Evolutionary conservation across 2,329 filamentous ascomycete species (phyloP).

Genomic region (Aspergillus glaucus): DNA sequence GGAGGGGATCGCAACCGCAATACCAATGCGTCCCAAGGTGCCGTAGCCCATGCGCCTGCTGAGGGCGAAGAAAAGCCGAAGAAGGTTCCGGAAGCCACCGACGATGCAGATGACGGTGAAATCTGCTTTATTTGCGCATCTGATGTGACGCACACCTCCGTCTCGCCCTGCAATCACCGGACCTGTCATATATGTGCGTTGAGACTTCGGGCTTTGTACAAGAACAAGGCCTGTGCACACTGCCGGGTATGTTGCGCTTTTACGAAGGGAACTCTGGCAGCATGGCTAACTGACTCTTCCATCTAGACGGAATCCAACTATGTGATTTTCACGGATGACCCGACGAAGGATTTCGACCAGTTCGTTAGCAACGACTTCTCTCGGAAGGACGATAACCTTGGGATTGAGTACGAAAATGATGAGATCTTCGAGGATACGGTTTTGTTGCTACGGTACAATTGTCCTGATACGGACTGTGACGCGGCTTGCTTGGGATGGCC

Average conservation of each 20-base stretch:
- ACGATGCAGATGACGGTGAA: slow-evolving; percentile 61
- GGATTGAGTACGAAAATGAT: slow-evolving; percentile 82
- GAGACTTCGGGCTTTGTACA: slow-evolving; percentile 86
- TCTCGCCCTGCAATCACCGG: slow-evolving; percentile 90
- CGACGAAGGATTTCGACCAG: slow-evolving; percentile 76
- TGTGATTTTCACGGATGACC: slow-evolving; percentile 88
- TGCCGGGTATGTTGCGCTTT: slow-evolving; percentile 62
- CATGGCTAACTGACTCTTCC: slow-evolving; percentile 7
- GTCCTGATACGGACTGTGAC: slow-evolving; percentile 77
- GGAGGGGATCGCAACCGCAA: slow-evolving; percentile 22
- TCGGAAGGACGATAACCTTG: slow-evolving; percentile 74
- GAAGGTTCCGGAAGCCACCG: slow-evolving; percentile 23
- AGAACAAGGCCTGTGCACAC: slow-evolving; percentile 93
- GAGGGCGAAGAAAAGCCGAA: slow-evolving; percentile 26
- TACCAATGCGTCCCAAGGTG: slow-evolving; percentile 10
- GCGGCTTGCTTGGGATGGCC: slow-evolving; percentile 78
- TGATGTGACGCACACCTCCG: slow-evolving; percentile 74
- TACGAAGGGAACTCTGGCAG: not conserved
- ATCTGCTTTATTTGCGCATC: slow-evolving; percentile 98
- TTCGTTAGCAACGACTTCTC: slow-evolving; percentile 68
- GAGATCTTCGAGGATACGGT: slow-evolving; percentile 90
- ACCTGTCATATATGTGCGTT: slow-evolving; percentile 96
- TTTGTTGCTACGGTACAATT: slow-evolving; percentile 86
- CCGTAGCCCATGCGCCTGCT: slow-evolving; percentile 24
- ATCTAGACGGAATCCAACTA: slow-evolving; percentile 46